Conservation (phyloP, 768 basidiomycete species). For the Russula sp. region DNA sequence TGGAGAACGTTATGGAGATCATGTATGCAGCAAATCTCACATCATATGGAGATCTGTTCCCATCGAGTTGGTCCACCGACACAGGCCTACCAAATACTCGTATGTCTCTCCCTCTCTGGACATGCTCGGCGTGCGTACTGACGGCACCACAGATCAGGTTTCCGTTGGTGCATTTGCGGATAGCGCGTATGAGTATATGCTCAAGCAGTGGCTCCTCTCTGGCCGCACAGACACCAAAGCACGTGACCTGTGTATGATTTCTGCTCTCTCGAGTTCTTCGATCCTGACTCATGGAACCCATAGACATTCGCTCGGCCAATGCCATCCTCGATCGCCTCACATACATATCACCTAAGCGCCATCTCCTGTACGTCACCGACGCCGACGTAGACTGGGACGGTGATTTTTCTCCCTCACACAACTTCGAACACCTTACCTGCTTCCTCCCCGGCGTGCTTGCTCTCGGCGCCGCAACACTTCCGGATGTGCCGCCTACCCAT, state of each 20-base stretch:
- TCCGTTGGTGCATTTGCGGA: conserved; percentile 69
- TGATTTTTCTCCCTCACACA: conserved; percentile 39
- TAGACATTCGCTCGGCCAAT: conserved; percentile 60
- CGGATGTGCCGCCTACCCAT: conserved; percentile 56
- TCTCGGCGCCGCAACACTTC: conserved; percentile 63
- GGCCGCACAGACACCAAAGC: conserved; percentile 58
- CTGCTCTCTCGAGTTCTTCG: background rate
- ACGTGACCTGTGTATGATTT: conserved; percentile 61
- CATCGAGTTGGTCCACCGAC: conserved; percentile 51
- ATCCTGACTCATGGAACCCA: background rate
- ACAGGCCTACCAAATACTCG: conserved; percentile 45
- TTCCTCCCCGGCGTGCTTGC: conserved; percentile 77
- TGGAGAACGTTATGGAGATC: conserved; percentile 48
- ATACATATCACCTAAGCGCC: conserved; percentile 61
- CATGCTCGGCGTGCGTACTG: background rate
- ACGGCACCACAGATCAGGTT: conserved; percentile 38
- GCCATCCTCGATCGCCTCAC: conserved; percentile 62
- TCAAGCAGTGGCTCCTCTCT: conserved; percentile 72
- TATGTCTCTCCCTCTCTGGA: conserved; percentile 36
- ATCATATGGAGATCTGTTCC: conserved; percentile 55
- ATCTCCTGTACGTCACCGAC: conserved; percentile 74
- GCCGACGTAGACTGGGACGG: conserved; percentile 28
- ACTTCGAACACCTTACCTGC: conserved; percentile 77
- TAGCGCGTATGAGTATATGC: conserved; percentile 75
- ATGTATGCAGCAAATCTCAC: conserved; percentile 46